Evolutionary conservation across 2,329 filamentous ascomycete genomes (phyloP), one percentile per base, ranked within the genome.

Genomic region (Fusarium decemcellulare): DNA sequence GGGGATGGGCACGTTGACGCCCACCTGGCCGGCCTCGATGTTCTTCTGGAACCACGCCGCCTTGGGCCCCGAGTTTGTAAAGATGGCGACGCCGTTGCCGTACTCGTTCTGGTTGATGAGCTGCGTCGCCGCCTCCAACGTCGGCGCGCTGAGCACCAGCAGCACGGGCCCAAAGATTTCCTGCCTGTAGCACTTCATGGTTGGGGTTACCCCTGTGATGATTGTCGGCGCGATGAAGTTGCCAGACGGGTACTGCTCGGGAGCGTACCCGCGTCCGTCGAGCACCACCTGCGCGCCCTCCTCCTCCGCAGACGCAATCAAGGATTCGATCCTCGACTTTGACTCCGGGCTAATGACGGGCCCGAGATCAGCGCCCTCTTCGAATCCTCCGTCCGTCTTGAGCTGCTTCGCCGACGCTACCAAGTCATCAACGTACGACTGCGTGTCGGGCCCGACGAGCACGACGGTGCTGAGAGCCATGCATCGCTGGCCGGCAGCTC

Each of bases 401-500:
- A 91, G 81, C 6, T 77, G 80, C 82, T 89, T 90, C 29, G 89
- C 88, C 37, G 87, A 84, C 76, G 90, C 87, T 2, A 87, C 89
- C 56, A 91, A 84, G 71, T 91, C 89, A 9, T 85, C 81, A 16
- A 91, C 80, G 89, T 90, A 92, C 7, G 56, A 51, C 36, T 90
- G 85, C 32, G 88, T 90, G 78, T 90, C 88, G 78, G 90, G 88
- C 43, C 89, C 90, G 44, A 91, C 85, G 78, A 89, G 86, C 54
- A 92, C 89, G 9, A 90, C 80, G 0, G 89, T 90, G 78, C 87
- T 90, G 50, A 92, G 80, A 37, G 90, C 90, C 90, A 92, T 92
- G 76, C 90, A 92, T 62, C 90, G 83, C 81, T 92, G 90, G 9
- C 90, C 90, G 42, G 90, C 90, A 64, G 90, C 90, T 72, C 90